Evolutionary conservation across 73 alveolate genomes (phyloP).

Genomic region (Tetrahymena malaccensis): DNA sequence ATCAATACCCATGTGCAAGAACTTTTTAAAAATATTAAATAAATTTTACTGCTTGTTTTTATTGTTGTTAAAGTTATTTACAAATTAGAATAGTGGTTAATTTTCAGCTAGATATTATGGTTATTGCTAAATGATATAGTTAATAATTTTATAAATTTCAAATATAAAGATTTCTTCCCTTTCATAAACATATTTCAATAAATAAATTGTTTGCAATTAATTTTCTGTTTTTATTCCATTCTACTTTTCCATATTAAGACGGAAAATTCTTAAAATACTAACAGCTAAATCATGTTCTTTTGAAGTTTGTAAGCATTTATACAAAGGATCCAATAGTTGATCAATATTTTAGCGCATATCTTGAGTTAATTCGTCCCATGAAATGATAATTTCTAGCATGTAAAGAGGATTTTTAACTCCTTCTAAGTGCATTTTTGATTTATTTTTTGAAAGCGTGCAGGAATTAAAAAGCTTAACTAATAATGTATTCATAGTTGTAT

Average conservation of each 20-base stretch:
- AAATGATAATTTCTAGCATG: neutral
- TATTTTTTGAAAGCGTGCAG: neutral
- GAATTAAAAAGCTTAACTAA: neutral
- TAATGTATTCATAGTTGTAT: neutral
- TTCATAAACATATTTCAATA: neutral
- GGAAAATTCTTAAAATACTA: neutral
- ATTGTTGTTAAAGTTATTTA: neutral
- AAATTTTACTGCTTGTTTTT: neutral
- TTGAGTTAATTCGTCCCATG: neutral
- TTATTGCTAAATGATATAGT: neutral
- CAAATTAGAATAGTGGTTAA: neutral
- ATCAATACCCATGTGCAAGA: neutral
- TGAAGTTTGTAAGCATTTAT: neutral
- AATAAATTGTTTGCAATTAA: neutral
- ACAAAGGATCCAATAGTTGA: neutral
- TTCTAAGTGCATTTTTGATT: neutral
- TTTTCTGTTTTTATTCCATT: neutral
- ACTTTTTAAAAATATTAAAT: neutral
- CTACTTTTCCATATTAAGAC: neutral
- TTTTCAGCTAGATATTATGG: neutral
- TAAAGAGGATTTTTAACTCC: neutral
- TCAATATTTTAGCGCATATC: neutral
- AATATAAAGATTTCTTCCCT: neutral
- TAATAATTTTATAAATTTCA: neutral
- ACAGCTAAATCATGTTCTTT: neutral